Conservation (phyloP, 2,329 filamentous ascomycete genomes). For the Nakataea oryzae region DNA sequence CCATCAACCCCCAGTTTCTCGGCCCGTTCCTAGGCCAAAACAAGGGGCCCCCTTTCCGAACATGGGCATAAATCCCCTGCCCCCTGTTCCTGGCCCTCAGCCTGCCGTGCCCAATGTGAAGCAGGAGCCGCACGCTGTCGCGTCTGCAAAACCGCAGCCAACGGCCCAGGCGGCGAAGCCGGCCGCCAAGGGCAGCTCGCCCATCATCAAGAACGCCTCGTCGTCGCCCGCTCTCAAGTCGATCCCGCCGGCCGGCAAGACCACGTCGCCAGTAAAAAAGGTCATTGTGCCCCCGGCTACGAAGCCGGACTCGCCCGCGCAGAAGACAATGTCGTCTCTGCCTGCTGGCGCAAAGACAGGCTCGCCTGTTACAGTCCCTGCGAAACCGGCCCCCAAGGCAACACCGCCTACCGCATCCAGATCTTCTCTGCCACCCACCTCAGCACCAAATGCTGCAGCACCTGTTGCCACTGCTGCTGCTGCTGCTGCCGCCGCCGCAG, state of each 20-base stretch:
- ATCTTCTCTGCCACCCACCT: constrained; percentile 6
- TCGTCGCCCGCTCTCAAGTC: constrained; percentile 1
- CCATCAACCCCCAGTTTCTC: neutral
- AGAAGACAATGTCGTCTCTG: constrained; percentile 6
- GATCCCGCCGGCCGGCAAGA: neutral
- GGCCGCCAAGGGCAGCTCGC: constrained; percentile 2
- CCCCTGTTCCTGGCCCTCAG: constrained; percentile 5
- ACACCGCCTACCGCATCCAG: constrained; percentile 12
- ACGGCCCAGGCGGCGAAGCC: constrained; percentile 5
- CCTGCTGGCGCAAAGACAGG: constrained; percentile 8
- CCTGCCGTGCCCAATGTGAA: constrained; percentile 14
- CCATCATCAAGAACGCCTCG: constrained; percentile 3
- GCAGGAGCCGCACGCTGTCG: constrained; percentile 13
- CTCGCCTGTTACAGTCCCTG: constrained; percentile 13
- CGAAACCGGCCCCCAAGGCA: constrained; percentile 8
- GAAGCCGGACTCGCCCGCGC: constrained; percentile 1
- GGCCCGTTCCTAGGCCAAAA: neutral
- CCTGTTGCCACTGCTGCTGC: constrained; percentile 15
- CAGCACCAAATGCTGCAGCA: constrained; percentile 6
- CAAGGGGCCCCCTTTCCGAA: constrained; percentile 41
- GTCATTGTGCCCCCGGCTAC: neutral
- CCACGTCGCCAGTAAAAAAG: constrained; percentile 5
- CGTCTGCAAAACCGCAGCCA: constrained; percentile 8
- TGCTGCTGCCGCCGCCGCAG: constrained; percentile 8
- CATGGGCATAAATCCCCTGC: constrained; percentile 37